Conservation (phyloP, 1,284 basidiomycete genomes). For the Stygiomarasmius scandens region DNA sequence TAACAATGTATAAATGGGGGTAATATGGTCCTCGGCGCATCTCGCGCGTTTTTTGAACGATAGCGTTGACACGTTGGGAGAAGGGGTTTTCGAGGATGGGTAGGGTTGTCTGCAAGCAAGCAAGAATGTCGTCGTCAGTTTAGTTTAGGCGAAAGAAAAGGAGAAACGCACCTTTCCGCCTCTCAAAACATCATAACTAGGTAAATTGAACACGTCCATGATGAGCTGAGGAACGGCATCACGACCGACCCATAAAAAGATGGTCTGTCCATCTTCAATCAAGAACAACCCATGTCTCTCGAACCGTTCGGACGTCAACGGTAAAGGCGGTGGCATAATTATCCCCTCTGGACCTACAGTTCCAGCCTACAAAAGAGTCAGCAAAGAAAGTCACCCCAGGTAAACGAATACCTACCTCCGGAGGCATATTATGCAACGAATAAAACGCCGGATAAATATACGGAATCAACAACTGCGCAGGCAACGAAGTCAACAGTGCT, state of each 20-base stretch:
- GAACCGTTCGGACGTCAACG: constrained; percentile 90
- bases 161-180: constrained; percentile 80
- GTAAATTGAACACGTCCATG: constrained; percentile 92
- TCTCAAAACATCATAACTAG: constrained; percentile 84
- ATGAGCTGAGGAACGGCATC: constrained; percentile 95
- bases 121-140: not conserved
- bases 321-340: constrained; percentile 85
- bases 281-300: constrained; percentile 96
- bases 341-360: constrained; percentile 82
- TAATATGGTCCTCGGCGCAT: constrained; percentile 89
- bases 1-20: constrained; percentile 96
- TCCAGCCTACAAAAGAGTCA: constrained; percentile 55
- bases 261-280: constrained; percentile 97
- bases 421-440: constrained; percentile 95
- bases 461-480: constrained; percentile 88
- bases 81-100: constrained; percentile 90
- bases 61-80: constrained; percentile 90
- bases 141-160: not conserved
- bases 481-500: constrained; percentile 88
- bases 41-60: constrained; percentile 92
- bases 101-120: constrained; percentile 74
- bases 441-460: constrained; percentile 97
- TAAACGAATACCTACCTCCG: constrained; percentile 57
- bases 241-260: constrained; percentile 97
- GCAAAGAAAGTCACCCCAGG: constrained; percentile 20